Evolutionary conservation across 208 protist species (phyloP), one percentile per base, ranked within the genome.

Genomic region (Wallacemonas sp.): DNA sequence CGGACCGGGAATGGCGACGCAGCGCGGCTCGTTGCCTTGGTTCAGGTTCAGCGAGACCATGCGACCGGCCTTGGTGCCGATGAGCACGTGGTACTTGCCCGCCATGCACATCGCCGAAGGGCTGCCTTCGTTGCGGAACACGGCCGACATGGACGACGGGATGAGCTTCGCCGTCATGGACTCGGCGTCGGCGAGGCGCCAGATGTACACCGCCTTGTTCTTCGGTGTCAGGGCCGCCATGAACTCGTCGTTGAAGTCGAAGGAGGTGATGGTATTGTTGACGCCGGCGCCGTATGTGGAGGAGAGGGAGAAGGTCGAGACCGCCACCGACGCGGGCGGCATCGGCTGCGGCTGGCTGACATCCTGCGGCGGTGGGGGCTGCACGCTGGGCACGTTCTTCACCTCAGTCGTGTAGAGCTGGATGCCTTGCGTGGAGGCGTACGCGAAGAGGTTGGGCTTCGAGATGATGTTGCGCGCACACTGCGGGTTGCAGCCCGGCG

Each of bases 181-280:
- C 72, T 93, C 84, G 1, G 72, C 73, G 63, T 91, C 77, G 14
- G 61, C 52, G 23, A 90, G 54, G 10, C 72, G 45, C 84, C 87
- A 95, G 33, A 95, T 33, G 39, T 71, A 48, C 38, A 87, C 72
- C 26, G 67, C 66, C 52, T 74, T 77, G 55, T 62, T 73, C 41
- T 75, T 76, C 28, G 81, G 39, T 0, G 72, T 86, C 18, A 90
- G 75, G 36, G 82, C 91, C 3, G 72, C 84, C 74, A 93, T 70
- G 62, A 84, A 87, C 14, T 92, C 90, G 2, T 93, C 90, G 49
- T 95, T 95, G 72, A 89, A 90, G 41, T 90, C 77, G 50, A 91
- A 95, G 11, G 85, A 79, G 14, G 74, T 49, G 46, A 95, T 84
- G 1, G 61, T 62, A 42, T 71, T 77, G 32, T 48, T 65, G 36